Evolutionary conservation across 805 yeast genomes (phyloP).

Genomic region (Kluyveromyces nonfermentans): DNA sequence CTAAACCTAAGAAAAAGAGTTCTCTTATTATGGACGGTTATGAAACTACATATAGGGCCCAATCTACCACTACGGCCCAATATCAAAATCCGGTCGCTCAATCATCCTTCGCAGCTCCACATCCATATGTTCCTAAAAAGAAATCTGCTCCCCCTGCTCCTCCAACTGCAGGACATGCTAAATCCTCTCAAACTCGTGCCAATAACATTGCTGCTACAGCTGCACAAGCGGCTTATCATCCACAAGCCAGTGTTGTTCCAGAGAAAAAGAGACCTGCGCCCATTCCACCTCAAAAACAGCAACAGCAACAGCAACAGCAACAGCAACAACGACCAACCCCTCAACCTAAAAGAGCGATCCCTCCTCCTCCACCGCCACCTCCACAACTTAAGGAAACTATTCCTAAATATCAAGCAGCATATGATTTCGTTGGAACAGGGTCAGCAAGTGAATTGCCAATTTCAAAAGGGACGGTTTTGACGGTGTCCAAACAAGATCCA

Average conservation of each 20-base stretch:
- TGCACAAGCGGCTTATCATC: conserved; percentile 30
- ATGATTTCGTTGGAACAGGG: conserved; percentile 83
- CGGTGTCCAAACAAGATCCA: conserved; percentile 59
- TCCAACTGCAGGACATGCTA: conserved; percentile 24
- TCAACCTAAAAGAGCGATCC: conserved; percentile 19
- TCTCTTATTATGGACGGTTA: conserved; percentile 3
- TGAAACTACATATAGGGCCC: neutral
- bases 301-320: conserved; percentile 13
- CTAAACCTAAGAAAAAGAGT: conserved; percentile 58
- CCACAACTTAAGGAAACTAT: conserved; percentile 48
- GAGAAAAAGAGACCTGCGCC: conserved; percentile 12
- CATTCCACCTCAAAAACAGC: conserved; percentile 11
- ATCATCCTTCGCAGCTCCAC: conserved; percentile 10
- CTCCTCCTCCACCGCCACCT: conserved; percentile 72
- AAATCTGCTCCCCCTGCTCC: conserved; percentile 29
- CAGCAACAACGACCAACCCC: conserved; percentile 9
- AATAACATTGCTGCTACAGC: conserved; percentile 33
- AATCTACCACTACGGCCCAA: neutral
- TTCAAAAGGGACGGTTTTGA: conserved; percentile 64
- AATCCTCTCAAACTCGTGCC: conserved; percentile 8
- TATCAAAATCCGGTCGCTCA: conserved; percentile 14
- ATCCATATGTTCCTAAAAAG: conserved; percentile 23
- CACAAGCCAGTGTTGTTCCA: conserved; percentile 7
- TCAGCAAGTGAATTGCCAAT: conserved; percentile 74
- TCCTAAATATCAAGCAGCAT: conserved; percentile 78